Conservation (phyloP, 2,329 filamentous ascomycete genomes). For the Dactylonectria macrodidyma region DNA sequence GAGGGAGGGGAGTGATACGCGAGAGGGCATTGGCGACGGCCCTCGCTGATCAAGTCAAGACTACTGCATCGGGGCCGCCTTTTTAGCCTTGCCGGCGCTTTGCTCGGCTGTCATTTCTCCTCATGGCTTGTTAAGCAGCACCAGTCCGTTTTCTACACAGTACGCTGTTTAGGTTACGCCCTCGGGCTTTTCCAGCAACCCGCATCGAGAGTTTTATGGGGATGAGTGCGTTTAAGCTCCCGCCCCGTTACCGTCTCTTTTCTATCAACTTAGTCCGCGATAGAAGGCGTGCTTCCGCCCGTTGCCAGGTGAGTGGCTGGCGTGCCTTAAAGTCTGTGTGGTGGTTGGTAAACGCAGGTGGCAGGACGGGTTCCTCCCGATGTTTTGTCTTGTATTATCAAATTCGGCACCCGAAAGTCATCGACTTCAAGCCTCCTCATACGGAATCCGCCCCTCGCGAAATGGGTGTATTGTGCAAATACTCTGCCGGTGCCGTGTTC, state of each 20-base stretch:
- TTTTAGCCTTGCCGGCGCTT: slow-evolving; percentile 35
- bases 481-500: slow-evolving; percentile 12
- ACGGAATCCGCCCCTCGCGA: not conserved
- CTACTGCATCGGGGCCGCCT: slow-evolving; percentile 12
- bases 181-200: not conserved
- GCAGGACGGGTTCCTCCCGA: not conserved
- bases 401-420: not conserved
- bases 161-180: not conserved
- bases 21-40: slow-evolving; percentile 31
- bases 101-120: slow-evolving; percentile 33
- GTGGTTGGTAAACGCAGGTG: not conserved
- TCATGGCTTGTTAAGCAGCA: slow-evolving; percentile 31
- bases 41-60: slow-evolving; percentile 32
- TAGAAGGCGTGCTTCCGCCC: not conserved
- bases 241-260: slow-evolving; percentile 35
- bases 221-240: slow-evolving; percentile 30
- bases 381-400: not conserved
- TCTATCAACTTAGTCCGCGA: not conserved
- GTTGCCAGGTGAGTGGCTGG: not conserved
- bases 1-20: not conserved
- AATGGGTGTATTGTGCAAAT: slow-evolving; percentile 1
- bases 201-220: slow-evolving; percentile 1
- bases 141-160: slow-evolving; percentile 18
- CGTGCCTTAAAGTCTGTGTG: not conserved
- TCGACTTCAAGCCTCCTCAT: not conserved